Evolutionary conservation across 352 stramenopile species (phyloP).

Genomic region (Pythium coloratum): DNA sequence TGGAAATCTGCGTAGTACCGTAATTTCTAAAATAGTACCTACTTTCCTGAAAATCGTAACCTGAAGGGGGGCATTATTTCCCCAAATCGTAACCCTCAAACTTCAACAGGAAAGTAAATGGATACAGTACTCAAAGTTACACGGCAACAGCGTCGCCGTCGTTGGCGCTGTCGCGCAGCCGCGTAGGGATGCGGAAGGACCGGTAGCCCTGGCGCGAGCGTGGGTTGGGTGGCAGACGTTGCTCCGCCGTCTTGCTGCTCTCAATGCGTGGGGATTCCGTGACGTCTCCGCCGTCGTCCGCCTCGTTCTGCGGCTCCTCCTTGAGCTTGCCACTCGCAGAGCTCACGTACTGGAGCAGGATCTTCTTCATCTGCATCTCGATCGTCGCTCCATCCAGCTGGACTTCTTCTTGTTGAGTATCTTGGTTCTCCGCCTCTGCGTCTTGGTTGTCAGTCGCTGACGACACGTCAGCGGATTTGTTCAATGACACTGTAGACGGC

Average conservation of each 20-base stretch:
- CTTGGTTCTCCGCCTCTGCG: slow-evolving; percentile 13
- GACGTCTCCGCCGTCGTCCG: neutral
- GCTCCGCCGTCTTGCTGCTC: slow-evolving; percentile 44
- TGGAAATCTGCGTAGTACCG: neutral
- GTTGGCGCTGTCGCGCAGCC: slow-evolving; percentile 17
- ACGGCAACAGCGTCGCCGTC: neutral
- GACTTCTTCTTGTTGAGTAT: neutral
- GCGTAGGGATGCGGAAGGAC: slow-evolving; percentile 49
- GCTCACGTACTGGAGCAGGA: slow-evolving; percentile 38
- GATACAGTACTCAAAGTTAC: neutral
- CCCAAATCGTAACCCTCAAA: neutral
- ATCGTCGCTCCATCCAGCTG: slow-evolving; percentile 38
- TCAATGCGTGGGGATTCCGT: slow-evolving; percentile 49
- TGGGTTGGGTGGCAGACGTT: slow-evolving; percentile 47
- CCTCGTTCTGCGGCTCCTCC: slow-evolving; percentile 29
- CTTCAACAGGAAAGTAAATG: neutral
- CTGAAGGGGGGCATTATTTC: neutral
- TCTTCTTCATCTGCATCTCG: slow-evolving; percentile 60
- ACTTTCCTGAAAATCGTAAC: neutral
- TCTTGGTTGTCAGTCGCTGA: slow-evolving; percentile 12
- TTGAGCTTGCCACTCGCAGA: neutral
- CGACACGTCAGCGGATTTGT: neutral
- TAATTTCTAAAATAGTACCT: neutral
- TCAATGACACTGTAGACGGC: neutral
- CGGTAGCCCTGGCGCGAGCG: slow-evolving; percentile 50